Percentiles rank a stretch among this genome's conserved stretches.
phyloP scores from a whole-genome alignment of 768 basidiomycete species.

The Tylopilus intermedius region DNA sequence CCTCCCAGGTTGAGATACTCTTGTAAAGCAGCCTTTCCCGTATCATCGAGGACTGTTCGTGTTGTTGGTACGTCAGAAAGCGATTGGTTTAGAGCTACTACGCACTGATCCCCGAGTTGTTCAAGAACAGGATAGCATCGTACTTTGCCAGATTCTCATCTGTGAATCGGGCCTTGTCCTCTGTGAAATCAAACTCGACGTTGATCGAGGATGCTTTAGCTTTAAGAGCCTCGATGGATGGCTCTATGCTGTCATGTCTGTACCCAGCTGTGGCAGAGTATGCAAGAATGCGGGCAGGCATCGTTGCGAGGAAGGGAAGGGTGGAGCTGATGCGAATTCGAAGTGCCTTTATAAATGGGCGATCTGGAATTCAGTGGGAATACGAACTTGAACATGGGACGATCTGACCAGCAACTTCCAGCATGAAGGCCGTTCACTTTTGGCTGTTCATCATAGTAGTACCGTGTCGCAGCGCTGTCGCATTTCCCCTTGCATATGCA shows the following conservation, averaged over 20 bases:
- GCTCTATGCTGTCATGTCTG: constrained; percentile 73
- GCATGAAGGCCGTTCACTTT: constrained; percentile 6
- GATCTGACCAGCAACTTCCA: not conserved
- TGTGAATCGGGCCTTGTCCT: constrained; percentile 54
- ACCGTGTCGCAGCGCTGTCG: constrained; percentile 5
- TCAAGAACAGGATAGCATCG: constrained; percentile 66
- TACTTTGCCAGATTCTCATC: constrained; percentile 49
- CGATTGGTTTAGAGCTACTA: not conserved
- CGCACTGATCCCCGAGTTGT: constrained; percentile 64
- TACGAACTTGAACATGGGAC: constrained; percentile 1
- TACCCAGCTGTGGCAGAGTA: constrained; percentile 60
- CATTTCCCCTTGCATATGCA: constrained; percentile 10
- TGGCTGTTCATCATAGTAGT: not conserved
- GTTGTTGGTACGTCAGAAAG: not conserved
- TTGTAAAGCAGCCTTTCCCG: constrained; percentile 58
- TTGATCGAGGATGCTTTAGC: constrained; percentile 41
- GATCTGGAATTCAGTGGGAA: constrained; percentile 17
- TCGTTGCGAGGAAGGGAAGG: not conserved
- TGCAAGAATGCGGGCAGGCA: constrained; percentile 44
- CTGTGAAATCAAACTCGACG: constrained; percentile 58
- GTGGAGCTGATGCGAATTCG: not conserved
- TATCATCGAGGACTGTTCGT: constrained; percentile 47
- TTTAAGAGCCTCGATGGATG: constrained; percentile 55
- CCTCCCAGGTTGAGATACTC: constrained; percentile 64
- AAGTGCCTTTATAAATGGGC: not conserved